Conservation (phyloP, 148 eudicot genomes). For the Nyssa sinensis region DNA sequence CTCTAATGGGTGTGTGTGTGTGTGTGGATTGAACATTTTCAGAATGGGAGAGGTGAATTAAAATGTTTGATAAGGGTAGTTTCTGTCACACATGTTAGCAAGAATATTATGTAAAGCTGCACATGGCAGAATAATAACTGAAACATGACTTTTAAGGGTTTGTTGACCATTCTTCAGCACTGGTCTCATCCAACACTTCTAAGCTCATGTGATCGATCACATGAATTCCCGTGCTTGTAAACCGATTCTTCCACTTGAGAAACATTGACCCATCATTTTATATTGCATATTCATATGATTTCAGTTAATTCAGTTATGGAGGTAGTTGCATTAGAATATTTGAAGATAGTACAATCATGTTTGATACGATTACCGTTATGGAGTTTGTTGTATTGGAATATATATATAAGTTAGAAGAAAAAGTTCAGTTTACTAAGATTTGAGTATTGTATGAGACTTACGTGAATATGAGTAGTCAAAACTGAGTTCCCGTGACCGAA, state of each 20-base stretch:
- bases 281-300: neutral
- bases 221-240: constrained; percentile 3
- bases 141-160: neutral
- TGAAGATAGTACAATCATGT: neutral
- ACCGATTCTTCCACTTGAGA: neutral
- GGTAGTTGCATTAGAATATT: neutral
- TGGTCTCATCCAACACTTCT: constrained; percentile 4
- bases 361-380: neutral
- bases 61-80: neutral
- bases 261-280: neutral
- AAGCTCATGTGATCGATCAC: constrained; percentile 20
- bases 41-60: neutral
- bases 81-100: neutral
- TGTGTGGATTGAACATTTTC: too few relatives aligned
- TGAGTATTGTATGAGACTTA: too few relatives aligned
- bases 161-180: constrained; percentile 2
- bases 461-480: too few relatives aligned
- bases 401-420: too few relatives aligned
- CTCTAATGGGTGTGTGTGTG: too few relatives aligned
- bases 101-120: neutral
- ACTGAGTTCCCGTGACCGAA: too few relatives aligned
- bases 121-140: neutral
- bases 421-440: too few relatives aligned
- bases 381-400: neutral
- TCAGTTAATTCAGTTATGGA: constrained; percentile 5